Base-by-base conservation (phyloP, 1,284 basidiomycete genomes). In the Ceratobasidium sp. region DNA sequence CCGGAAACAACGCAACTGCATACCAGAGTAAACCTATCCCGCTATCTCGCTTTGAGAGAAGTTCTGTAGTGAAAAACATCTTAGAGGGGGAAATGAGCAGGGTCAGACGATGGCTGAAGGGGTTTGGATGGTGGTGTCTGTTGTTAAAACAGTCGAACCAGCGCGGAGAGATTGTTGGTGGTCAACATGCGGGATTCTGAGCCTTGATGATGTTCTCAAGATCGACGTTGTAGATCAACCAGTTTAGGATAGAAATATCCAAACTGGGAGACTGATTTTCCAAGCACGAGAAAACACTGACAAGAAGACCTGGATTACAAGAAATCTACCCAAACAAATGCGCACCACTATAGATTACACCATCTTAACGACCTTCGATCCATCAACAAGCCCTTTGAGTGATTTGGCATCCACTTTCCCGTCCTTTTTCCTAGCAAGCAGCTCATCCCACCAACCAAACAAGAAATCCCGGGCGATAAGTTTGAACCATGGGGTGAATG, bases 401-500 rank as follows among this genome's bases (percentile, higher is more conserved):
- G 87, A 92, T 84, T 92, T 91, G 1, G 94, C 95, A 12, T 87
- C 83, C 28, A 96, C 88, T 77, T 89, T 88, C 9, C 94, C 94
- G 46, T 91, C 84, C 15, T 81, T 84, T 83, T 89, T 92, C 66
- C 93, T 90, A 49, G 87, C 88, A 71, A 95, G 83, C 77, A 99
- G 91, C 82, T 95, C 92, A 83, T 97, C 94, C 98, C 98, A 99
- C 98, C 98, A 99, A 18, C 95, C 96, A 85, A 97, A 99, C 70
- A 99, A 89, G 86, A 98, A 98, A 84, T 98, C 95, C 9, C 97
- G 91, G 1, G 96, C 97, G 83, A 99, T 99, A 56, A 99, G 91
- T 85, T 97, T 96, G 91, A 99, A 99, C 98, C 98, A 99, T 0
- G 98, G 98, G 3, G 98, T 99, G 86, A 99, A 99, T 0, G 91